A percentile compares a stretch with the other conserved stretches of the same genome.
phyloP scores from a whole-genome alignment of 129 eudicot genomes.

The Arctium lappa region DNA sequence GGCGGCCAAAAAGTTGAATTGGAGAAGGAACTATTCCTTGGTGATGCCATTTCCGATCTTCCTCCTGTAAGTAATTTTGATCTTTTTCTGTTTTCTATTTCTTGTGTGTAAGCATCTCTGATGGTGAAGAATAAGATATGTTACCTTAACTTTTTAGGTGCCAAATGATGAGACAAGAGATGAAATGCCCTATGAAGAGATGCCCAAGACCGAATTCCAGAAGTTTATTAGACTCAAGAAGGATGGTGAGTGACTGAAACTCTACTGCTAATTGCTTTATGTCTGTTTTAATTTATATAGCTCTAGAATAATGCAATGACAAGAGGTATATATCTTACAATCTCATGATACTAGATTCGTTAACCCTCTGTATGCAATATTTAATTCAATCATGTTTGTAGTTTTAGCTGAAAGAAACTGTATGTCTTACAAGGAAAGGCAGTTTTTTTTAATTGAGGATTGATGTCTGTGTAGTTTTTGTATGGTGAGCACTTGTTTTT shows the following conservation, averaged over 20 bases:
- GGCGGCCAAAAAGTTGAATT: conserved; percentile 35
- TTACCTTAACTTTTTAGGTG: conserved; percentile 33
- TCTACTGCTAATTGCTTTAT: neutral
- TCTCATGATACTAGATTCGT: neutral
- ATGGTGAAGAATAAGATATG: neutral
- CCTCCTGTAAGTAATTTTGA: conserved; percentile 47
- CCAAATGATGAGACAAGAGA: conserved; percentile 47
- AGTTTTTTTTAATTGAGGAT: no score
- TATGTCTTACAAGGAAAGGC: no score
- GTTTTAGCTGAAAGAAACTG: no score
- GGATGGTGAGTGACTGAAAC: conserved; percentile 34
- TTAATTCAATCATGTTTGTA: no score
- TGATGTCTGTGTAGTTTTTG: no score
- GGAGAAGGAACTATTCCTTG: conserved; percentile 44
- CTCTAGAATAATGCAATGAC: neutral
- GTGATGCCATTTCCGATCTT: conserved; percentile 78
- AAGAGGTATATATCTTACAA: no score
- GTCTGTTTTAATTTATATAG: no score
- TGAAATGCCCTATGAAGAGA: conserved; percentile 44
- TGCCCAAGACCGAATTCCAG: conserved; percentile 54
- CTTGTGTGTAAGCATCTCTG: neutral
- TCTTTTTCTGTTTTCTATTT: neutral
- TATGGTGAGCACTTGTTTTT: no score
- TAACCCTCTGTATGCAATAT: neutral
- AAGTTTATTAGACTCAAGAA: conserved; percentile 41